Percentiles rank a stretch among this genome's conserved stretches.
Evolutionary conservation across 768 basidiomycete genomes (phyloP).

Genomic region (Mycena floridula): DNA sequence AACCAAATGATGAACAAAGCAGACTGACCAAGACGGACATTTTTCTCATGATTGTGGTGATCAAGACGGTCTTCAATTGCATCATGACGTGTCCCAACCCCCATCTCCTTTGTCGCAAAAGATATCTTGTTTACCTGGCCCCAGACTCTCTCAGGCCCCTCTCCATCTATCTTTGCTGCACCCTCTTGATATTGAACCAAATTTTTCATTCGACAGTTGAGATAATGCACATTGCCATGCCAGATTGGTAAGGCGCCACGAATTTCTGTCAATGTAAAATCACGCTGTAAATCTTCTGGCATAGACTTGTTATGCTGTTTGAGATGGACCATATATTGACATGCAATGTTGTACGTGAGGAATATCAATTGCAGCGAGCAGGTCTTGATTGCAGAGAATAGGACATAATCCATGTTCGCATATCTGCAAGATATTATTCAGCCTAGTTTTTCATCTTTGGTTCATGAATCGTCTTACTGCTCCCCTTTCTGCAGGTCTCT

Average conservation of each 20-base stretch:
- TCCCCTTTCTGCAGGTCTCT: too few relatives aligned
- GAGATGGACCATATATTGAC: conserved; percentile 12
- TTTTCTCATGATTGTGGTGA: conserved; percentile 12
- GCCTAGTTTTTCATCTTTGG: too few relatives aligned
- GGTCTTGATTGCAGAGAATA: conserved; percentile 7
- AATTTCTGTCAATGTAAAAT: background rate
- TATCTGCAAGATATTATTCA: too few relatives aligned
- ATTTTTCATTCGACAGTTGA: conserved; percentile 7
- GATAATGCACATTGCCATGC: too few relatives aligned
- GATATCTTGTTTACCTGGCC: conserved; percentile 15
- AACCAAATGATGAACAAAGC: too few relatives aligned
- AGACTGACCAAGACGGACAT: conserved; percentile 4
- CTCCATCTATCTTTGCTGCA: conserved; percentile 9
- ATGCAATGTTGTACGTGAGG: conserved; percentile 19
- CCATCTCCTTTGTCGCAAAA: conserved; percentile 25
- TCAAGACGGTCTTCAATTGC: conserved; percentile 21
- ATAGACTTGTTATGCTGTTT: background rate
- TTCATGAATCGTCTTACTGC: too few relatives aligned
- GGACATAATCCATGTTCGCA: conserved; percentile 18
- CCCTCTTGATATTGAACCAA: conserved; percentile 11
- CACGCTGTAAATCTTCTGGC: background rate
- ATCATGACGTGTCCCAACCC: conserved; percentile 15
- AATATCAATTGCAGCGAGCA: background rate
- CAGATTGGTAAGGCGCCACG: conserved; percentile 12
- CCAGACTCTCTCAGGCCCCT: conserved; percentile 16